Evolutionary conservation across 371 early-diverging fungal species (phyloP).

Genomic region (Chytridium lagenaria): DNA sequence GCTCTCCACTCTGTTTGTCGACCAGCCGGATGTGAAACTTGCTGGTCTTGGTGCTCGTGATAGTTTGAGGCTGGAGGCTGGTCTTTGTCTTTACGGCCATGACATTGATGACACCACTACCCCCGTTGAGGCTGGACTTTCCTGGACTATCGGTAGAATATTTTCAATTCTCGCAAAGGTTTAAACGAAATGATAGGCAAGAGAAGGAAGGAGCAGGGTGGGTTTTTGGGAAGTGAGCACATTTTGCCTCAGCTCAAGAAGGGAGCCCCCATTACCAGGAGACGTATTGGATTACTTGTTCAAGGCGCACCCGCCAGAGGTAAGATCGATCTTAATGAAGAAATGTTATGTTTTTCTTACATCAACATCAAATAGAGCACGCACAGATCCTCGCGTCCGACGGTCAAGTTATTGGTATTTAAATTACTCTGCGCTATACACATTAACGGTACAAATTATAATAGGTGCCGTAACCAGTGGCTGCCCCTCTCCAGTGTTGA

Average conservation of each 20-base stretch:
- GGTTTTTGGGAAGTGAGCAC: constrained; percentile 90
- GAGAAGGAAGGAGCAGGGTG: constrained; percentile 86
- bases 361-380: constrained; percentile 55
- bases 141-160: constrained; percentile 93
- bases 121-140: constrained; percentile 91
- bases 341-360: not conserved
- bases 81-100: constrained; percentile 95
- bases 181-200: constrained; percentile 60
- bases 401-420: constrained; percentile 53
- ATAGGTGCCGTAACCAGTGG: constrained; percentile 90
- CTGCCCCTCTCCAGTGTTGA: constrained; percentile 89
- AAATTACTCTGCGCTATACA: not conserved
- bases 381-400: constrained; percentile 73
- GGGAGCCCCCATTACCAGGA: constrained; percentile 66
- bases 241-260: constrained; percentile 88
- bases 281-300: constrained; percentile 90
- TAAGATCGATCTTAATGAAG: too few relatives aligned
- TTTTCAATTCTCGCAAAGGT: not conserved
- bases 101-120: constrained; percentile 92
- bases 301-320: constrained; percentile 96
- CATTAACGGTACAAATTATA: not conserved
- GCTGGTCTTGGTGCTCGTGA: constrained; percentile 97
- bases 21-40: constrained; percentile 80
- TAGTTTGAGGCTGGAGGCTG: constrained; percentile 94
- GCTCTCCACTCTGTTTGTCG: constrained; percentile 75